A percentile compares a stretch with the other conserved stretches of the same genome.
These are phyloP conservation scores for Plantago rigida DNA, from an alignment of 305 asterid species.

Conservation along the genomic window DNA sequence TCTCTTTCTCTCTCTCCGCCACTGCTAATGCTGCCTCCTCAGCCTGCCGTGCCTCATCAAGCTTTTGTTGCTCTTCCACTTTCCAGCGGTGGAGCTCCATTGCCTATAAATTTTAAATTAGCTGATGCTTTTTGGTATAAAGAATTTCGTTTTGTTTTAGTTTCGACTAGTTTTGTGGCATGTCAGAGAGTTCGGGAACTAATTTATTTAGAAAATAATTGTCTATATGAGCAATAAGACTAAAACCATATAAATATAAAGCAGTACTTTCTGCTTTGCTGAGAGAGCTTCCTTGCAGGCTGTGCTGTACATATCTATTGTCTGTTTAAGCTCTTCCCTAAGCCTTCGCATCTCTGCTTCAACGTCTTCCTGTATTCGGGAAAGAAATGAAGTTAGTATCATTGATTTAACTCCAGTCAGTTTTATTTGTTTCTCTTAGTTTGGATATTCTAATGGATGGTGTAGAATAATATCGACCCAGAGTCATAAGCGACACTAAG, in stretches of 20 bases:
- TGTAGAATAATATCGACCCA: too few relatives aligned
- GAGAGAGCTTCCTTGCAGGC: slow-evolving; percentile 90
- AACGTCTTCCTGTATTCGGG: slow-evolving; percentile 50
- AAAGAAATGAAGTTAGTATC: neutral
- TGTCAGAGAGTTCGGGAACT: neutral
- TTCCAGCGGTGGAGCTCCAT: slow-evolving; percentile 77
- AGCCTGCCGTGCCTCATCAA: slow-evolving; percentile 57
- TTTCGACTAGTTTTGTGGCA: neutral
- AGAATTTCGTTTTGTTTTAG: neutral
- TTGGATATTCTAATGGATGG: neutral
- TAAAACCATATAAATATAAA: neutral
- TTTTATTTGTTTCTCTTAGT: neutral
- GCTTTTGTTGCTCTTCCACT: slow-evolving; percentile 56
- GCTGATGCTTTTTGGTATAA: neutral
- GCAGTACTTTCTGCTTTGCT: slow-evolving; percentile 62
- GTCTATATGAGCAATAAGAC: neutral
- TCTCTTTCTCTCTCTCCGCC: slow-evolving; percentile 62
- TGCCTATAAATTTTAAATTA: slow-evolving; percentile 34
- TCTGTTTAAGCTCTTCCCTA: slow-evolving; percentile 77
- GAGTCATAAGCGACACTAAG: too few relatives aligned
- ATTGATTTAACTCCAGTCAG: neutral
- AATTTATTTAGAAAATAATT: too few relatives aligned
- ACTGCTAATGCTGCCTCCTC: slow-evolving; percentile 80
- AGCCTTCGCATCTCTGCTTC: slow-evolving; percentile 95
- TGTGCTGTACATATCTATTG: slow-evolving; percentile 85